These are phyloP conservation scores for Boletus reticuloceps DNA, from an alignment of 768 basidiomycete species.

Conservation along the genomic window DNA sequence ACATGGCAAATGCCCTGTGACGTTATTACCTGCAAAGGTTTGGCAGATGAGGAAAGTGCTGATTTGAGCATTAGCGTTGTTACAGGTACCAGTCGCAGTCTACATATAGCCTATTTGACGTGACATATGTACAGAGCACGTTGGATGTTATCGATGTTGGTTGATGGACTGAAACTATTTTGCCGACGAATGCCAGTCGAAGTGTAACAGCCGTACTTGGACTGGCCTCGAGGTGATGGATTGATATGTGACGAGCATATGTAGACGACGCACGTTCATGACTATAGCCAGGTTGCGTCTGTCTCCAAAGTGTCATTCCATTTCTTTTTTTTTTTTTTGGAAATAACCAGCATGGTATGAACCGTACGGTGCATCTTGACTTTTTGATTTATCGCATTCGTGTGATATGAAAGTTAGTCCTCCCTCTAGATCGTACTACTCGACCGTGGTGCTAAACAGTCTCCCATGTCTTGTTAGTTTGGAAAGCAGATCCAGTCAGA, in stretches of 20 bases:
- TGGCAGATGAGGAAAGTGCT: slow-evolving; percentile 90
- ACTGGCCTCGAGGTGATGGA: background rate
- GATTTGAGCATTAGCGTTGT: slow-evolving; percentile 43
- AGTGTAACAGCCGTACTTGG: no score
- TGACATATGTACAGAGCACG: background rate
- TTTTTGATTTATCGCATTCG: slow-evolving; percentile 5
- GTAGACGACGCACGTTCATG: slow-evolving; percentile 24
- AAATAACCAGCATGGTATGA: slow-evolving; percentile 29
- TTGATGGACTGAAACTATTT: background rate
- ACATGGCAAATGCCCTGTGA: slow-evolving; percentile 82
- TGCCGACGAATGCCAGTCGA: background rate
- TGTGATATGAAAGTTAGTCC: slow-evolving; percentile 31
- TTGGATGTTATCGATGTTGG: slow-evolving; percentile 5
- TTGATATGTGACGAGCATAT: background rate
- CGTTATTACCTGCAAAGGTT: slow-evolving; percentile 66
- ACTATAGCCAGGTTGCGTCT: background rate
- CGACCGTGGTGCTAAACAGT: background rate
- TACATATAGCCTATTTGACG: slow-evolving; percentile 2
- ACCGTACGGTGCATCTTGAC: slow-evolving; percentile 2
- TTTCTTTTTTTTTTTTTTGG: slow-evolving; percentile 5
- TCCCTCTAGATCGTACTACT: background rate
- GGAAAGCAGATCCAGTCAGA: slow-evolving; percentile 97
- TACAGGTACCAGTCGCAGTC: background rate
- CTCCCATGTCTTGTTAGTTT: slow-evolving; percentile 55
- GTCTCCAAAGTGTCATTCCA: slow-evolving; percentile 11